phyloP scores from a whole-genome alignment of 1,284 basidiomycete genomes.

The Heterobasidion parviporum region DNA sequence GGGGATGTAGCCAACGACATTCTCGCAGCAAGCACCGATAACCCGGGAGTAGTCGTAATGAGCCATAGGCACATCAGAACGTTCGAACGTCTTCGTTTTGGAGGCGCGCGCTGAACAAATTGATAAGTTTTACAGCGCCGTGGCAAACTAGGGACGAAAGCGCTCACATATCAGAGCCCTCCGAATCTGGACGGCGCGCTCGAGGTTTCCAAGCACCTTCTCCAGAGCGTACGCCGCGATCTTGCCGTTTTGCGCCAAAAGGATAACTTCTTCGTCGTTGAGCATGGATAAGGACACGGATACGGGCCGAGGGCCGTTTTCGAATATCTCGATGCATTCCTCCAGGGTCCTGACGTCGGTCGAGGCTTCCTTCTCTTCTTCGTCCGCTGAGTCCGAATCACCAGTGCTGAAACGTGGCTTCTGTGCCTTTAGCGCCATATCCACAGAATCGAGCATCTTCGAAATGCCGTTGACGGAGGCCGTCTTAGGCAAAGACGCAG shows the following conservation, averaged over 20 bases:
- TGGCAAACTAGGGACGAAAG: neutral
- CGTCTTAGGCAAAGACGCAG: constrained; percentile 8
- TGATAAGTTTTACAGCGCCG: constrained; percentile 8
- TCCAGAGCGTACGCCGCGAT: constrained; percentile 92
- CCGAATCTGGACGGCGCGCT: constrained; percentile 83
- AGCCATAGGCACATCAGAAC: constrained; percentile 75
- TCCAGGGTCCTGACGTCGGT: constrained; percentile 51
- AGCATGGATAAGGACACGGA: constrained; percentile 50
- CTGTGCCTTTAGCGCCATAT: constrained; percentile 25
- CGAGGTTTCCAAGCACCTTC: constrained; percentile 83
- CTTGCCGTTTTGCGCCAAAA: constrained; percentile 88
- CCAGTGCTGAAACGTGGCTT: constrained; percentile 11
- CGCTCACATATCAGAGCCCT: constrained; percentile 84
- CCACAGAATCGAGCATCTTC: constrained; percentile 22
- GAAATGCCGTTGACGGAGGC: constrained; percentile 17
- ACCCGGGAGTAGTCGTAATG: constrained; percentile 94
- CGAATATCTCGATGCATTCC: constrained; percentile 82
- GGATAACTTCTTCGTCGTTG: constrained; percentile 89
- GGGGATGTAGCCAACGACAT: constrained; percentile 97
- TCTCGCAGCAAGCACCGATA: constrained; percentile 97
- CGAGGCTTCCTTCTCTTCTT: constrained; percentile 4
- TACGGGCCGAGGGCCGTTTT: constrained; percentile 70
- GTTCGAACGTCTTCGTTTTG: constrained; percentile 78
- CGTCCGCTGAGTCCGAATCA: constrained; percentile 7
- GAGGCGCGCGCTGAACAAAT: constrained; percentile 70